A percentile compares a stretch with the other conserved stretches of the same genome.
These are phyloP conservation scores for Ascoidea asiatica DNA, from an alignment of 805 yeast genomes.

Conservation along the genomic window DNA sequence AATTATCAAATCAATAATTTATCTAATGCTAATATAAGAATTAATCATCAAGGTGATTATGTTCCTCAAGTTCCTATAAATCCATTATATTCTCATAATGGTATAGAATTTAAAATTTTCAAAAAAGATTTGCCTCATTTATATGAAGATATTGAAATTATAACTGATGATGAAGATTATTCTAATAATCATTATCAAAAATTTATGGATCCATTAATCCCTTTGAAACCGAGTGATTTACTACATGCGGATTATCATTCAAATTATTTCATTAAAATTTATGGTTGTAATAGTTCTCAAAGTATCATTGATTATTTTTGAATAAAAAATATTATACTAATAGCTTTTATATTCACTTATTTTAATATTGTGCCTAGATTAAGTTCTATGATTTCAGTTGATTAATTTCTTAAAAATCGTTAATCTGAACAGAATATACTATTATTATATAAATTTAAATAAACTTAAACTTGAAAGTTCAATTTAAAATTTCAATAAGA, in stretches of 20 bases:
- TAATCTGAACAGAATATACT: too few species aligned
- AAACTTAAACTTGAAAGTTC: too few species aligned
- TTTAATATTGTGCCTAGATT: too few species aligned
- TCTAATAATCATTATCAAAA: too few species aligned
- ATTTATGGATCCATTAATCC: neutral
- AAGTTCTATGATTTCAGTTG: too few species aligned
- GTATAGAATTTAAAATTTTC: slow-evolving; percentile 33
- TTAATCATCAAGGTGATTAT: slow-evolving; percentile 42
- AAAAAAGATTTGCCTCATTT: slow-evolving; percentile 21
- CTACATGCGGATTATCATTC: neutral
- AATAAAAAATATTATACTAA: too few species aligned
- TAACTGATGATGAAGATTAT: too few species aligned
- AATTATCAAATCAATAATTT: slow-evolving; percentile 8
- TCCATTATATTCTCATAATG: slow-evolving; percentile 27
- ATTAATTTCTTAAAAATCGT: too few species aligned
- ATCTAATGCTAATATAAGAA: slow-evolving; percentile 26
- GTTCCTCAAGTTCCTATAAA: slow-evolving; percentile 47
- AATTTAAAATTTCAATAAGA: too few species aligned
- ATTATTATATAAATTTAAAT: too few species aligned
- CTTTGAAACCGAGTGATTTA: neutral
- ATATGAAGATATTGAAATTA: slow-evolving; percentile 1
- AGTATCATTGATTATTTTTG: neutral
- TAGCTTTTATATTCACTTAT: neutral
- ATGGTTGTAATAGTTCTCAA: neutral
- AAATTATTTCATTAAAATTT: neutral